Evolutionary conservation across 139 green algal genomes (phyloP).

Genomic region (Chlorella sp.): DNA sequence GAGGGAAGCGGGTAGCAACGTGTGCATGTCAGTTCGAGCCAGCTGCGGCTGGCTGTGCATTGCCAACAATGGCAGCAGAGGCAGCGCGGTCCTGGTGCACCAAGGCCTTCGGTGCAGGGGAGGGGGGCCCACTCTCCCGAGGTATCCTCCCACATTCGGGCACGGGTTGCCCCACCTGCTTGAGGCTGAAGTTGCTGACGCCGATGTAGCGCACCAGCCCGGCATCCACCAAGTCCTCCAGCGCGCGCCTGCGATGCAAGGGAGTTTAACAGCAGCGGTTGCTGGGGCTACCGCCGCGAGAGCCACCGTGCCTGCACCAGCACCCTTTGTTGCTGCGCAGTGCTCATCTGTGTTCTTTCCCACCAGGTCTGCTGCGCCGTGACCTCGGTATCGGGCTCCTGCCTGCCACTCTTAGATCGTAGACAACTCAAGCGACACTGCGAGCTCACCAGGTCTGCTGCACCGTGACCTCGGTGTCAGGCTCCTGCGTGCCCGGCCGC

Average conservation of each 20-base stretch:
- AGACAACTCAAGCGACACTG: background rate
- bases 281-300: no score
- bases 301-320: no score
- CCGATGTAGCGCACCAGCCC: conserved; percentile 62
- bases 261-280: background rate
- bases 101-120: no score
- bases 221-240: conserved; percentile 67
- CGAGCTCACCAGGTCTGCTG: conserved; percentile 60
- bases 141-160: no score
- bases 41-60: no score
- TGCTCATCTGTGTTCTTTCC: background rate
- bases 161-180: conserved; percentile 23
- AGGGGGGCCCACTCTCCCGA: no score
- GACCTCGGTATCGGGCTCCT: conserved; percentile 37
- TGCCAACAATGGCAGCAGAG: no score
- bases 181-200: conserved; percentile 66
- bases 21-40: no score
- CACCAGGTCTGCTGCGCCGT: conserved; percentile 67
- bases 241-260: conserved; percentile 48
- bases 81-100: no score
- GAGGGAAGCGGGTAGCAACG: background rate
- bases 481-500: conserved; percentile 52
- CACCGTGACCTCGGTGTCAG: conserved; percentile 53
- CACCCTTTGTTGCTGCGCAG: no score
- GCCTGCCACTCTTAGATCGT: no score